These are phyloP conservation scores for Prunus salicina DNA, from an alignment of 306 rosid species.

Conservation along the genomic window DNA sequence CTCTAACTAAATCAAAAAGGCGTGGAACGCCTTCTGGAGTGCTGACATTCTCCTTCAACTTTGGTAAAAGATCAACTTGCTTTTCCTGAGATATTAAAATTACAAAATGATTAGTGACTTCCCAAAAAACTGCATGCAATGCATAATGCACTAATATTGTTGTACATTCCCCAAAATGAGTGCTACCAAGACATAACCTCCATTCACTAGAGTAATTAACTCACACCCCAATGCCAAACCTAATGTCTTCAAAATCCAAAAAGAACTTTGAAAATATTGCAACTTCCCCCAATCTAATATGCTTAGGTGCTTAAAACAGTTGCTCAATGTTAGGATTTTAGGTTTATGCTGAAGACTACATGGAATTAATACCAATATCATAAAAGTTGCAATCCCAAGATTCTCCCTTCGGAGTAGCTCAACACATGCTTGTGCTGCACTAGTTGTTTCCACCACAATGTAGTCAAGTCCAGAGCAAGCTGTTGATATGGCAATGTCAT, in stretches of 20 bases:
- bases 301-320: background rate
- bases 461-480: slow-evolving; percentile 91
- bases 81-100: slow-evolving; percentile 60
- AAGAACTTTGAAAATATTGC: background rate
- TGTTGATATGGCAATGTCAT: slow-evolving; percentile 89
- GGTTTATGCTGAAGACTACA: background rate
- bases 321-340: background rate
- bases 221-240: background rate
- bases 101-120: background rate
- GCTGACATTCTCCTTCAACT: slow-evolving; percentile 51
- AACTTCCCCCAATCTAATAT: background rate
- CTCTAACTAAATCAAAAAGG: slow-evolving; percentile 79
- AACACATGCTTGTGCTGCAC: slow-evolving; percentile 91
- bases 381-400: slow-evolving; percentile 86
- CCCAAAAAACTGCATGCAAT: slow-evolving; percentile 3
- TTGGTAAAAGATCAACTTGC: slow-evolving; percentile 66
- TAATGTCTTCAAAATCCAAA: background rate
- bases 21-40: slow-evolving; percentile 94
- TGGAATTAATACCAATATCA: slow-evolving; percentile 74
- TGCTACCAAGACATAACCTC: slow-evolving; percentile 3
- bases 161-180: background rate
- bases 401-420: slow-evolving; percentile 85
- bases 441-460: slow-evolving; percentile 92
- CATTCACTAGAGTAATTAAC: background rate
- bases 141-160: background rate